Percentiles rank a stretch among this genome's conserved stretches.
phyloP scores from a whole-genome alignment of 2,329 filamentous ascomycete genomes.

The Zymoseptoria tritici region DNA sequence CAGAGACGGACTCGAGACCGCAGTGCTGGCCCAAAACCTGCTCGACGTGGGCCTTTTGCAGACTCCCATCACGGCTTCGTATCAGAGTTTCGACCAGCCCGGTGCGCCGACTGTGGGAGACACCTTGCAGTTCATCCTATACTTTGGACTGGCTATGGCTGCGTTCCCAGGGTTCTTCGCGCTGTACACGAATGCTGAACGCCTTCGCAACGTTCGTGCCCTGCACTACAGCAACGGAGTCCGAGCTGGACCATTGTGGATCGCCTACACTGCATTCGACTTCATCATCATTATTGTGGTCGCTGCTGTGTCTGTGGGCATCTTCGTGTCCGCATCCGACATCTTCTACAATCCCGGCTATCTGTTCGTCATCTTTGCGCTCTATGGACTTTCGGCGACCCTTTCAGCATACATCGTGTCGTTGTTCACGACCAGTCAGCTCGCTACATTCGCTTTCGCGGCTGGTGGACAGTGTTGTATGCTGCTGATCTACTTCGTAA shows the following conservation, averaged over 20 bases:
- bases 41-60: slow-evolving; percentile 69
- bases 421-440: slow-evolving; percentile 67
- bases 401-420: slow-evolving; percentile 75
- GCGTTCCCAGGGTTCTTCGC: slow-evolving; percentile 81
- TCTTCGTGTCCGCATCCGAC: slow-evolving; percentile 58
- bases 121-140: slow-evolving; percentile 69
- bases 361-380: slow-evolving; percentile 69
- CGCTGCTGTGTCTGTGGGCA: slow-evolving; percentile 57
- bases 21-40: slow-evolving; percentile 84
- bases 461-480: slow-evolving; percentile 62
- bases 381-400: slow-evolving; percentile 73
- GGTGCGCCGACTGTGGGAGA: slow-evolving; percentile 63
- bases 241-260: slow-evolving; percentile 71
- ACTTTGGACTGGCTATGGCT: slow-evolving; percentile 70
- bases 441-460: slow-evolving; percentile 77
- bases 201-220: slow-evolving; percentile 68
- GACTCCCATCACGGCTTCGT: slow-evolving; percentile 62
- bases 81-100: slow-evolving; percentile 66
- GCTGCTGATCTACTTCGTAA: slow-evolving; percentile 41
- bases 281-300: slow-evolving; percentile 63
- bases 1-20: slow-evolving; percentile 52
- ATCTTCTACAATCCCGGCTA: slow-evolving; percentile 76
- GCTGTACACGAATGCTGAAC: slow-evolving; percentile 80
- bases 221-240: slow-evolving; percentile 91
- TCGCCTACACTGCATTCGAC: slow-evolving; percentile 75